Percentiles rank a stretch among this genome's conserved stretches.
Evolutionary conservation across 305 asterid species (phyloP).

Genomic region (Lippia alba): DNA sequence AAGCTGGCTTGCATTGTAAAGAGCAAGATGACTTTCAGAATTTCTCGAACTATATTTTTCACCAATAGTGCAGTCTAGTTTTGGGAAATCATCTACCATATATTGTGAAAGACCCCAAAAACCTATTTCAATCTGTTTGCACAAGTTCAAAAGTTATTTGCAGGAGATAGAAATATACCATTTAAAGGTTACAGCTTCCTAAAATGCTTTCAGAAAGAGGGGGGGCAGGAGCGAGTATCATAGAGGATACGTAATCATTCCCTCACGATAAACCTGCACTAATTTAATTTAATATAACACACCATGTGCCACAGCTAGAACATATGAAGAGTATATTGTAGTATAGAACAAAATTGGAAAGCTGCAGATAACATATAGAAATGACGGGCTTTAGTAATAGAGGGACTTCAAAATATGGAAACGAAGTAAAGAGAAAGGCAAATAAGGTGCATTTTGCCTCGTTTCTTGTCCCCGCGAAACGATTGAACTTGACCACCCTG

Average conservation of each 20-base stretch:
- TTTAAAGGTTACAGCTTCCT: constrained; percentile 54
- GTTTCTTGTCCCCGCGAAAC: constrained; percentile 21
- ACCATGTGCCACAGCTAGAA: neutral
- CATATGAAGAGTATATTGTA: neutral
- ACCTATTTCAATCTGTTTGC: neutral
- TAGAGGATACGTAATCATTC: constrained; percentile 52
- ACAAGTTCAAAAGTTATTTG: neutral
- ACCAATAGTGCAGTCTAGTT: too few relatives aligned
- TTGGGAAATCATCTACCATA: too few relatives aligned
- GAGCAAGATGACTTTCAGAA: too few relatives aligned
- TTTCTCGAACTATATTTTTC: too few relatives aligned
- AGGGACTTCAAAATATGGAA: neutral
- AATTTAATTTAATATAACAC: neutral
- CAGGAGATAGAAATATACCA: too few relatives aligned
- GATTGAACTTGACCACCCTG: constrained; percentile 27
- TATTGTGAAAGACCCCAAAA: too few relatives aligned
- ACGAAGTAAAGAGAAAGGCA: neutral
- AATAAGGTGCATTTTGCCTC: constrained; percentile 17
- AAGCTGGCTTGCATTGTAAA: too few relatives aligned
- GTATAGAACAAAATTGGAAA: neutral
- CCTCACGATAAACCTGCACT: constrained; percentile 56
- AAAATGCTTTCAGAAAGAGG: constrained; percentile 52
- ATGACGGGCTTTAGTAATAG: too few relatives aligned
- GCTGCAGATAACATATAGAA: neutral
- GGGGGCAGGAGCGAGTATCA: constrained; percentile 58